These are phyloP conservation scores for Sporothrix humicola DNA, from an alignment of 2,329 filamentous ascomycete species.

Conservation along the genomic window DNA sequence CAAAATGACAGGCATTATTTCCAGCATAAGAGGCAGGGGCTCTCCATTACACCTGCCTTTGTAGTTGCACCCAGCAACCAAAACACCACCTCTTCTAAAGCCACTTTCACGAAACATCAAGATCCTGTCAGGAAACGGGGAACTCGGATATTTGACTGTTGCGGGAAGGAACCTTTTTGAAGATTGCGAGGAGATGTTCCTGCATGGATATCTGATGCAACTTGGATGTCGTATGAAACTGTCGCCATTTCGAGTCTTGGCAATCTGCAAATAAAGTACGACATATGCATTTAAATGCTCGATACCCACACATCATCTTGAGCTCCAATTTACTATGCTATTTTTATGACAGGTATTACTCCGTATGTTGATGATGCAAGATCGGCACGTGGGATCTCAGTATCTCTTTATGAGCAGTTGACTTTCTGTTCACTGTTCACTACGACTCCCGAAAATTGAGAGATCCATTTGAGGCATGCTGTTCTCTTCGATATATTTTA, in stretches of 20 bases:
- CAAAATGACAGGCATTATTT: neutral
- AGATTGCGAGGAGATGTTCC: constrained; percentile 6
- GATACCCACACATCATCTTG: neutral
- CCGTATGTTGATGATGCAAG: neutral
- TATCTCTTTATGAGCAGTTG: neutral
- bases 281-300: neutral
- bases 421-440: too few species aligned
- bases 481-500: too few species aligned
- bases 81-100: neutral
- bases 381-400: neutral
- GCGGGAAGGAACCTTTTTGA: neutral
- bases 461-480: too few species aligned
- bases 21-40: constrained; percentile 2
- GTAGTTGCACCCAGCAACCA: constrained; percentile 34
- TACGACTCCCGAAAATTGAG: too few species aligned
- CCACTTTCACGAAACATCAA: neutral
- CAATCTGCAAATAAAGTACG: neutral
- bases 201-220: constrained; percentile 1
- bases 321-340: constrained; percentile 14
- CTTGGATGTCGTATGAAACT: neutral
- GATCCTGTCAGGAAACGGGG: neutral
- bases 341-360: constrained; percentile 4
- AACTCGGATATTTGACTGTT: constrained; percentile 22
- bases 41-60: neutral
- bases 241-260: constrained; percentile 9